These are phyloP conservation scores for Aspergillus sp. DNA, from an alignment of 2,329 filamentous ascomycete species.

Conservation along the genomic window DNA sequence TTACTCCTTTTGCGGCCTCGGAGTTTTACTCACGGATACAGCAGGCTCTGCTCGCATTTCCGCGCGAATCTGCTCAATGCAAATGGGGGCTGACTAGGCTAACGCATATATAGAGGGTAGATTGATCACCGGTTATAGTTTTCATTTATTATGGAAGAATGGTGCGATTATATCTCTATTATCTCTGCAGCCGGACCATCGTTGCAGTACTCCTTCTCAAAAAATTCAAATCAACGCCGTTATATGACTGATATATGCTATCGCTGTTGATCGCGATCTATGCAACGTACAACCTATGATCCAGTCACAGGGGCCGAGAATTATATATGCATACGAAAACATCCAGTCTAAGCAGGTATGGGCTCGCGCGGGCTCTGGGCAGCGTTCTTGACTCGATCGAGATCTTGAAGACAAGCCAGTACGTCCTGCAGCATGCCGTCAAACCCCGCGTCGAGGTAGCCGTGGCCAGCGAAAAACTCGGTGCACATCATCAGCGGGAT, in stretches of 20 bases:
- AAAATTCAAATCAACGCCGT: neutral
- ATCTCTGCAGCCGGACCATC: neutral
- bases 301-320: neutral
- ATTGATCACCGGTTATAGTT: neutral
- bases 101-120: neutral
- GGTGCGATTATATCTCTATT: neutral
- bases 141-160: neutral
- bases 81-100: neutral
- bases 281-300: neutral
- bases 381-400: conserved; percentile 26
- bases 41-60: neutral
- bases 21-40: neutral
- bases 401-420: conserved; percentile 22
- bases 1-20: neutral
- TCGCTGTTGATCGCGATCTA: neutral
- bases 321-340: neutral
- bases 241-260: neutral
- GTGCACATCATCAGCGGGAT: conserved; percentile 27
- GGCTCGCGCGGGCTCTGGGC: conserved; percentile 17
- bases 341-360: neutral
- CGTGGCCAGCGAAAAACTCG: conserved; percentile 25
- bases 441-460: conserved; percentile 24
- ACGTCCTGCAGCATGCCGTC: conserved; percentile 25
- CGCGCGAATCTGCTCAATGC: neutral
- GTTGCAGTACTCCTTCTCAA: neutral